These are phyloP conservation scores for Vachellia collinsii DNA, from an alignment of 306 rosid genomes.

Conservation along the genomic window DNA sequence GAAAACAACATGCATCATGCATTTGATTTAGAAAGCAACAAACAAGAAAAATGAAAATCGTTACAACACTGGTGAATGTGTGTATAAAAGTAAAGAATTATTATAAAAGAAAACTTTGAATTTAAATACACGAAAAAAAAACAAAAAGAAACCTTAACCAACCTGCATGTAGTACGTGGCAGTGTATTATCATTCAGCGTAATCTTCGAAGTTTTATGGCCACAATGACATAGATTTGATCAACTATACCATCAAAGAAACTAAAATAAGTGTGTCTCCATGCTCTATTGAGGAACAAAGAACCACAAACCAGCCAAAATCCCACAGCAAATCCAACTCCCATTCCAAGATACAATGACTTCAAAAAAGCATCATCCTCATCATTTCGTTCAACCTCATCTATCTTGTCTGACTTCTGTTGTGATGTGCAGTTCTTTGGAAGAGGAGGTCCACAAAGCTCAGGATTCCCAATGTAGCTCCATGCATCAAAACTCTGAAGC, in stretches of 20 bases:
- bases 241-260: neutral
- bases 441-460: neutral
- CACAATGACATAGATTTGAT: neutral
- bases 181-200: neutral
- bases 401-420: neutral
- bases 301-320: neutral
- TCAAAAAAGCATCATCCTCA: neutral
- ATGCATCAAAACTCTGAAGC: neutral
- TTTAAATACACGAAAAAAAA: neutral
- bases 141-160: neutral
- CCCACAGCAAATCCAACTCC: slow-evolving; percentile 4
- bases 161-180: neutral
- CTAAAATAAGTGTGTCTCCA: neutral
- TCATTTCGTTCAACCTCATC: neutral
- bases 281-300: neutral
- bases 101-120: neutral
- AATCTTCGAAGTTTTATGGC: neutral
- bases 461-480: neutral
- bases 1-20: too few species aligned
- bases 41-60: neutral
- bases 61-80: neutral
- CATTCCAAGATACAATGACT: slow-evolving; percentile 7
- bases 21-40: neutral
- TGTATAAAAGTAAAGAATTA: neutral
- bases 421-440: neutral